These are phyloP conservation scores for Ustilago xerochloae DNA, from an alignment of 1,284 basidiomycete genomes.

Conservation along the genomic window DNA sequence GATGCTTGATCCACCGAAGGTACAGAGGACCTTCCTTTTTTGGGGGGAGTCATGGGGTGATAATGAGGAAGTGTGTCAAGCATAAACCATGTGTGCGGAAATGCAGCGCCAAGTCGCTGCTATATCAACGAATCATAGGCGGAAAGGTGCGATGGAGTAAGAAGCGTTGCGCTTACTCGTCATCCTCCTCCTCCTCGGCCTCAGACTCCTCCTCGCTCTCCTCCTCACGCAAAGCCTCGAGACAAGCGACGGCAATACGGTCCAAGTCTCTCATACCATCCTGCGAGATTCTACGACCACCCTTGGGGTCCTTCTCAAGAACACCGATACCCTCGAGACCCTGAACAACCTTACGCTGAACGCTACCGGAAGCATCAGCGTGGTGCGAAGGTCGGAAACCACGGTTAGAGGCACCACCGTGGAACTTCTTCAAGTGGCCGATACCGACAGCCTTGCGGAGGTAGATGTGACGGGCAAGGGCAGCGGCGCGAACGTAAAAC, in stretches of 20 bases:
- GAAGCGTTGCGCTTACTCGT: conserved; percentile 58
- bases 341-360: conserved; percentile 79
- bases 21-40: conserved; percentile 1
- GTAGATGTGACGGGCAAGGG: conserved; percentile 99
- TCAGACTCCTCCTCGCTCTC: conserved; percentile 86
- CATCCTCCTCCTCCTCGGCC: conserved; percentile 72
- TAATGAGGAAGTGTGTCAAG: not conserved
- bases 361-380: conserved; percentile 80
- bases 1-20: too few species aligned
- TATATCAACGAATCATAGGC: not conserved
- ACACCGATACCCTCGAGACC: conserved; percentile 99
- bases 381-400: conserved; percentile 94
- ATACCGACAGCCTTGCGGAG: conserved; percentile 98
- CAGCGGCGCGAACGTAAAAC: conserved; percentile 99
- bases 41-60: not conserved
- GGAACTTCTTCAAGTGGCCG: conserved; percentile 94
- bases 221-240: conserved; percentile 85
- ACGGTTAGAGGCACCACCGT: conserved; percentile 89
- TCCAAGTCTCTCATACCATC: conserved; percentile 97
- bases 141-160: not conserved
- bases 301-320: conserved; percentile 88
- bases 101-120: not conserved
- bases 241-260: conserved; percentile 96
- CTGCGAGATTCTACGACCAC: conserved; percentile 94
- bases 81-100: not conserved